Base-by-base conservation (phyloP, 768 basidiomycete species). In the Multifurca ochricompacta region DNA sequence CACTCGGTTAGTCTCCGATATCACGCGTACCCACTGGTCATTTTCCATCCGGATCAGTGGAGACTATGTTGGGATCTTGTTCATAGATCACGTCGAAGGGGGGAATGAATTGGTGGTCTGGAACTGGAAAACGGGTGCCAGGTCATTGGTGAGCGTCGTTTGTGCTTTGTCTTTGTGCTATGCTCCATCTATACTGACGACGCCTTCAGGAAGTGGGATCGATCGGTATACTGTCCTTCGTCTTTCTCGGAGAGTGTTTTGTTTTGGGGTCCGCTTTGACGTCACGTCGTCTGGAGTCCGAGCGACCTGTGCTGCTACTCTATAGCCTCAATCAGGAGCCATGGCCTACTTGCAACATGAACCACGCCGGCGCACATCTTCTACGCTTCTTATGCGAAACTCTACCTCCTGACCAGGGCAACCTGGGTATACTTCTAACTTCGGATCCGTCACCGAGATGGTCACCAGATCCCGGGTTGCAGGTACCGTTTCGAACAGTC, bases 401-500 rank as follows among this genome's bases (percentile, higher is more conserved):
- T 6, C 6, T 4, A 44, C 19, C 16, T 19, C 3, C 8, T 32
- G 2, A 2, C 28, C 19, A 3, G 14, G 4, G 16, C 19, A 4
- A 8, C 14, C 16, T 21, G 31, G 7, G 14, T 16, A 25, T 61
- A 34, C 8, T 14, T 9, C 48, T 61, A 8, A 31, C 50, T 10
- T 63, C 51, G 3, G 55, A 56, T 41, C 56, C 59, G 13, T 51
- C 51, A 18, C 34, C 55, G 8, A 18, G 18, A 25, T 55, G 57
- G 57, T 42, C 19, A 30, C 18, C 55, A 14, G 34, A 19, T 25
- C 25, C 39, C 18, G 11, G 31, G 16, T 19, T 52, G 56, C 46
- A 43, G 28, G 43, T 78, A 70, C 71, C 60, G 9, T 61, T 61
- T 43, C 46, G 47, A 34, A 46, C 35, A 18, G 35, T 54, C 18